phyloP scores from a whole-genome alignment of 2,329 filamentous ascomycete species.

The Acephala macrosclerotiorum region DNA sequence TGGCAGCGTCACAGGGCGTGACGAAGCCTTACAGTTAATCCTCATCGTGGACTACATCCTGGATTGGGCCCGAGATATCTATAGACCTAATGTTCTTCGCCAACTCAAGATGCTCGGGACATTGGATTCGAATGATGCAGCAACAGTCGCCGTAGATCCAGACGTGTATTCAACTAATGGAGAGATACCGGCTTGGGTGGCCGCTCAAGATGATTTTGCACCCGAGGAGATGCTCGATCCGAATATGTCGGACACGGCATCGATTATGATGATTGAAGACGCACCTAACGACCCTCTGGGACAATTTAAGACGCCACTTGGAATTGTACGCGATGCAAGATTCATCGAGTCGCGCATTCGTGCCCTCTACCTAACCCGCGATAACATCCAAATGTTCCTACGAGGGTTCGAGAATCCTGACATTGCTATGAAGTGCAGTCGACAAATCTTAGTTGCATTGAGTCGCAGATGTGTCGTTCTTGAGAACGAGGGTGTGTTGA shows the following conservation, averaged over 20 bases:
- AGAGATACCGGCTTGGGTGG: not conserved
- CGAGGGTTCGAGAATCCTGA: slow-evolving; percentile 5
- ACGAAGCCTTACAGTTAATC: slow-evolving; percentile 41
- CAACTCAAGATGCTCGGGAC: not conserved
- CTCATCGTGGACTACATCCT: slow-evolving; percentile 44
- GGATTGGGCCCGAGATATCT: slow-evolving; percentile 44
- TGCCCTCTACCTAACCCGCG: slow-evolving; percentile 1
- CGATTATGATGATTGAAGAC: not conserved
- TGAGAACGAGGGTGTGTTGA: not conserved
- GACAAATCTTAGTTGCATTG: not conserved
- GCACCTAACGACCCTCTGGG: not conserved
- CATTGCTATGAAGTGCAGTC: not conserved
- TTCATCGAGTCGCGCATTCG: slow-evolving; percentile 3
- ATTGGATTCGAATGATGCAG: not conserved
- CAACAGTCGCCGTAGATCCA: not conserved
- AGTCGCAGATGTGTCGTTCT: slow-evolving; percentile 4
- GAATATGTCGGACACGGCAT: not conserved
- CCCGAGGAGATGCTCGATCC: slow-evolving; percentile 2
- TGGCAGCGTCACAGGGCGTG: slow-evolving; percentile 27
- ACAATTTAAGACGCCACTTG: not conserved
- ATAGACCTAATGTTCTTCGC: slow-evolving; percentile 30
- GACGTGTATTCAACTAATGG: not conserved
- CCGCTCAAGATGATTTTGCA: not conserved
- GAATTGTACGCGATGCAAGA: slow-evolving; percentile 2
- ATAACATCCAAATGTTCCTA: slow-evolving; percentile 1